Evolutionary conservation across 208 protist genomes (phyloP).

Genomic region (Entamoeba invadens): DNA sequence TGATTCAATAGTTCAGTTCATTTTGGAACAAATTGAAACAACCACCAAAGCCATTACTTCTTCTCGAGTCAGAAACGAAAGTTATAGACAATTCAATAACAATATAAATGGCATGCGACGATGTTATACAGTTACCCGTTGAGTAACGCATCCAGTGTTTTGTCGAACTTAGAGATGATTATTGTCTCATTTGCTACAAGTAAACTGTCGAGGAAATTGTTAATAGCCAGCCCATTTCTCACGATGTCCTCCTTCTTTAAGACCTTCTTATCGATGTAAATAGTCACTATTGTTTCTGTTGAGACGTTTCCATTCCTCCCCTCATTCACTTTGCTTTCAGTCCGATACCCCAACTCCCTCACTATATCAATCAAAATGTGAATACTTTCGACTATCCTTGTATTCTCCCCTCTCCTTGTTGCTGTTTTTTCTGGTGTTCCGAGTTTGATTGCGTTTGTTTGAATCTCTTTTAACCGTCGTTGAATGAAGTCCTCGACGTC

Average conservation of each 20-base stretch:
- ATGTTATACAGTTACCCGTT: no score
- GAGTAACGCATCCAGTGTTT: no score
- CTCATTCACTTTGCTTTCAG: not conserved
- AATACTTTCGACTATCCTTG: not conserved
- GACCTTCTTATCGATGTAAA: not conserved
- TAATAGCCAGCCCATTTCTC: not conserved
- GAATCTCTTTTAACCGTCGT: not conserved
- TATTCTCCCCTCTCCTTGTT: not conserved
- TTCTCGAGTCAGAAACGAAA: no score
- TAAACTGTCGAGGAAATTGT: not conserved
- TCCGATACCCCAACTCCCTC: not conserved
- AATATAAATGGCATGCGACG: no score
- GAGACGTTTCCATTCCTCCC: not conserved
- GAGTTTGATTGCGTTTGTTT: not conserved
- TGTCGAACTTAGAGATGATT: not conserved
- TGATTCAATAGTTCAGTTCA: no score
- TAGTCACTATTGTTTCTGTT: not conserved
- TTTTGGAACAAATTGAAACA: no score
- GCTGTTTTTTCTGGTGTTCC: not conserved
- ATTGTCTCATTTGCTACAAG: not conserved
- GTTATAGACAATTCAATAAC: no score
- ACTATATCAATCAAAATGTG: not conserved
- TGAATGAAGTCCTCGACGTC: not conserved
- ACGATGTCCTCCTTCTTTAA: not conserved
- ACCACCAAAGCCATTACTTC: no score